These are phyloP conservation scores for Tolypocladium paradoxum DNA, from an alignment of 2,329 filamentous ascomycete species.

Conservation along the genomic window DNA sequence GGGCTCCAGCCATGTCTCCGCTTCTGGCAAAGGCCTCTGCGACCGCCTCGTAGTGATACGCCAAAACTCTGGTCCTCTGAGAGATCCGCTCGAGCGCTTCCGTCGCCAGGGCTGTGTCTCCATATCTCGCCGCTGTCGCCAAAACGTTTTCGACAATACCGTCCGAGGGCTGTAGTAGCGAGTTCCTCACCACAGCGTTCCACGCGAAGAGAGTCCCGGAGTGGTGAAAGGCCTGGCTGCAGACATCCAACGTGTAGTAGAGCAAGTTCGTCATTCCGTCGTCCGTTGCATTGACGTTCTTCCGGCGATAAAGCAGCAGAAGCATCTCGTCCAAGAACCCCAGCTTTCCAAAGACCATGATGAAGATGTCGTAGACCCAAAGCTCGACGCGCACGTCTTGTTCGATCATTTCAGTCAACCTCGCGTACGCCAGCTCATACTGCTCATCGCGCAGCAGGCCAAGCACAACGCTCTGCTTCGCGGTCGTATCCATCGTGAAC, in stretches of 20 bases:
- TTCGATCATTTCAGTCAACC: constrained; percentile 55
- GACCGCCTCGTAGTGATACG: constrained; percentile 71
- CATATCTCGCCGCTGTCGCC: constrained; percentile 56
- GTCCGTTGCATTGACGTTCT: constrained; percentile 21
- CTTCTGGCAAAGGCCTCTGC: constrained; percentile 55
- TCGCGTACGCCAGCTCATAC: constrained; percentile 67
- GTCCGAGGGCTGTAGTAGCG: constrained; percentile 35
- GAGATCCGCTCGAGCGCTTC: constrained; percentile 49
- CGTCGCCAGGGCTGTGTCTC: constrained; percentile 58
- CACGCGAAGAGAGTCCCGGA: constrained; percentile 60
- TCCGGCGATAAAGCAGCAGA: constrained; percentile 51
- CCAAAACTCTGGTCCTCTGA: constrained; percentile 35
- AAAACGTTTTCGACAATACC: constrained; percentile 59
- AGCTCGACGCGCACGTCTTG: constrained; percentile 43
- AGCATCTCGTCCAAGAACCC: constrained; percentile 71
- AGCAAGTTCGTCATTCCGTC: constrained; percentile 44
- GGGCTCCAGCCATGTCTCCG: constrained; percentile 52
- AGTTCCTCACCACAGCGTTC: constrained; percentile 47
- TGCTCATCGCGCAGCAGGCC: constrained; percentile 73
- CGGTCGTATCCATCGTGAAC: constrained; percentile 39
- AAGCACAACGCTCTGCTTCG: constrained; percentile 56
- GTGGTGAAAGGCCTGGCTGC: constrained; percentile 52
- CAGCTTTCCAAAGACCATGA: constrained; percentile 60
- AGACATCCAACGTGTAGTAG: constrained; percentile 65
- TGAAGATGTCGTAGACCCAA: constrained; percentile 73